A percentile compares a stretch with the other conserved stretches of the same genome.
phyloP scores from a whole-genome alignment of 768 basidiomycete species.

The Dentipellis sp. region DNA sequence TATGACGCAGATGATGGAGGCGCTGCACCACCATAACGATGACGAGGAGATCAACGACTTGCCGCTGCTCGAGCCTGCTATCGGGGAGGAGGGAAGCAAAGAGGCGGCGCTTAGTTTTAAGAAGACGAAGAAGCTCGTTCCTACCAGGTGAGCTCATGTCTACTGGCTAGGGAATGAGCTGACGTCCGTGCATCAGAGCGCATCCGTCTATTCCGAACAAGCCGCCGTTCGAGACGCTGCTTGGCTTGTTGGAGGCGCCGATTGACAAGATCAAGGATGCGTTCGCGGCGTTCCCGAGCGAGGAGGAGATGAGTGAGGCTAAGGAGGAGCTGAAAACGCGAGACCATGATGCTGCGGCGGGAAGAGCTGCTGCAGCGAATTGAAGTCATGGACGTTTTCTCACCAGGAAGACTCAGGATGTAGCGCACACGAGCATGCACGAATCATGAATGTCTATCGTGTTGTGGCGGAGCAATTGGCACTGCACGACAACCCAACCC shows the following conservation, averaged over 20 bases:
- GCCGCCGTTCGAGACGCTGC: constrained; percentile 53
- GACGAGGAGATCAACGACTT: constrained; percentile 51
- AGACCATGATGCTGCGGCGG: no score
- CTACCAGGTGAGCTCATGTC: constrained; percentile 38
- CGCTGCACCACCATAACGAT: constrained; percentile 44
- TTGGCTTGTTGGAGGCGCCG: constrained; percentile 42
- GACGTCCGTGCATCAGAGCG: constrained; percentile 22
- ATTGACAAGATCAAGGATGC: constrained; percentile 51
- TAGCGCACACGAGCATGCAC: no score
- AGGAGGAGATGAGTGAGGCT: constrained; percentile 36
- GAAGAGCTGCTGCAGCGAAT: no score
- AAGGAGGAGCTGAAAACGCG: constrained; percentile 8
- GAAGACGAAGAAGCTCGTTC: constrained; percentile 53
- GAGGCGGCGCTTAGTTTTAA: constrained; percentile 39
- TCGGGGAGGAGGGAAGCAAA: constrained; percentile 34
- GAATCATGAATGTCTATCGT: no score
- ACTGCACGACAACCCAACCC: no score
- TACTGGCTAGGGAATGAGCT: not conserved
- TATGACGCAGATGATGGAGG: constrained; percentile 36
- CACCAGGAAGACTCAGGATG: no score
- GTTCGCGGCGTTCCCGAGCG: constrained; percentile 46
- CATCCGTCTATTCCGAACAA: constrained; percentile 46
- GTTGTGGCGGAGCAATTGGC: no score
- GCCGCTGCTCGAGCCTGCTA: constrained; percentile 38
- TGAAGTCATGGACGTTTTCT: no score